Conservation (phyloP, 129 eudicot genomes). For the Rutidosis leptorrhynchoides region DNA sequence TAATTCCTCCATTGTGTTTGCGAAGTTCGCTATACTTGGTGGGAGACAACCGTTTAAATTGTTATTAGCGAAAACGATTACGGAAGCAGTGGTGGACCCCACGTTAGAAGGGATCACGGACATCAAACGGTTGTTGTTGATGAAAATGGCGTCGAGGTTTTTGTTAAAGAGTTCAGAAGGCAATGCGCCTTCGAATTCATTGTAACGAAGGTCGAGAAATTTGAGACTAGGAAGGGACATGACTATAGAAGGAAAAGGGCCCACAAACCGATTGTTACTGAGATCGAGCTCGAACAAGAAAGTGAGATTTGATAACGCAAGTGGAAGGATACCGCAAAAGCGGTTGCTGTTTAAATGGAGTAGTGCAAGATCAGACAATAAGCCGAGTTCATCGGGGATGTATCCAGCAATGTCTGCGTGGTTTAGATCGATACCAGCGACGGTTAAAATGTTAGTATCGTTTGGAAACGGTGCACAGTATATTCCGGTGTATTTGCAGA, state of each 20-base stretch:
- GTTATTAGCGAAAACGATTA: slow-evolving; percentile 75
- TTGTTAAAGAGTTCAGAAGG: slow-evolving; percentile 54
- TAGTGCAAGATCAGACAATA: slow-evolving; percentile 56
- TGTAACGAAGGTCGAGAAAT: slow-evolving; percentile 68
- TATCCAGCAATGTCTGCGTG: slow-evolving; percentile 65
- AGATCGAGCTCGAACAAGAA: slow-evolving; percentile 68
- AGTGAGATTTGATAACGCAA: slow-evolving; percentile 46
- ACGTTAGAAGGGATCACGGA: slow-evolving; percentile 54
- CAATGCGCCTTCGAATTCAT: slow-evolving; percentile 68
- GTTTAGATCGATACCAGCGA: slow-evolving; percentile 80
- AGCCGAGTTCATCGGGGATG: slow-evolving; percentile 64
- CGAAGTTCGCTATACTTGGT: slow-evolving; percentile 52
- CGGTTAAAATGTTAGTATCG: slow-evolving; percentile 31
- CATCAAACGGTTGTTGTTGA: slow-evolving; percentile 59
- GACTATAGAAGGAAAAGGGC: slow-evolving; percentile 67
- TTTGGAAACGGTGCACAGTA: slow-evolving; percentile 53
- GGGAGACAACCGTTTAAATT: slow-evolving; percentile 66
- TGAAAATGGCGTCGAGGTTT: slow-evolving; percentile 59
- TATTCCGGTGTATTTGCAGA: slow-evolving; percentile 68
- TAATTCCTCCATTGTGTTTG: slow-evolving; percentile 63
- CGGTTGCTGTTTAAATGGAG: slow-evolving; percentile 69
- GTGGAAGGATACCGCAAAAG: slow-evolving; percentile 66
- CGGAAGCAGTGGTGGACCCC: slow-evolving; percentile 54
- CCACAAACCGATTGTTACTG: slow-evolving; percentile 78
- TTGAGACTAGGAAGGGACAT: slow-evolving; percentile 51